Evolutionary conservation across 2,329 filamentous ascomycete genomes (phyloP).

Genomic region (Neurospora sp.): DNA sequence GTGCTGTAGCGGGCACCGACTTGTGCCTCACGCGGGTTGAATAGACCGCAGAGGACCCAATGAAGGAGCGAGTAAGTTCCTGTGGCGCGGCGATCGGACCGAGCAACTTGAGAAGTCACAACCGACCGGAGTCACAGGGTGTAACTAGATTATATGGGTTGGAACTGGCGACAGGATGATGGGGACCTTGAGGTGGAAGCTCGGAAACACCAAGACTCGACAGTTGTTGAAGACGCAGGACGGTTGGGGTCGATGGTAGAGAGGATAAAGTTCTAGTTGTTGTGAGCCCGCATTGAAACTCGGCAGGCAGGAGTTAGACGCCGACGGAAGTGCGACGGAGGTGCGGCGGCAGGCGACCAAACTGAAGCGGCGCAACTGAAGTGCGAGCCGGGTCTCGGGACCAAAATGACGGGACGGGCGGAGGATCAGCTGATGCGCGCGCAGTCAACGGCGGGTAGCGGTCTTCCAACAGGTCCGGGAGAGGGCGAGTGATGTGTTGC

Average conservation of each 20-base stretch:
- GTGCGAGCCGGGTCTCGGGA: background rate
- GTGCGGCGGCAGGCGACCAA: background rate
- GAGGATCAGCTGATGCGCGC: background rate
- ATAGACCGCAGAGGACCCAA: background rate
- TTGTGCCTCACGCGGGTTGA: background rate
- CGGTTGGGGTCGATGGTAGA: background rate
- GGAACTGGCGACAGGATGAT: background rate
- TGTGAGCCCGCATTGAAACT: background rate
- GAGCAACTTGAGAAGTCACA: background rate
- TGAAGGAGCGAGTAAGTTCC: background rate
- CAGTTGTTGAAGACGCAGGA: background rate
- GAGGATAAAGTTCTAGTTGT: background rate
- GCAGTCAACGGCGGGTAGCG: background rate
- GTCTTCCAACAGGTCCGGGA: background rate
- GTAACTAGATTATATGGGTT: background rate
- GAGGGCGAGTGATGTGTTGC: background rate
- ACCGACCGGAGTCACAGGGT: background rate
- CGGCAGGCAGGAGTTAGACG: background rate
- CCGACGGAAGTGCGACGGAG: background rate
- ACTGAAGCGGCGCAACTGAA: background rate
- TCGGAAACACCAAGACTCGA: background rate
- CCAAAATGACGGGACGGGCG: background rate
- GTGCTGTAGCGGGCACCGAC: background rate
- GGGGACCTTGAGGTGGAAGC: background rate
- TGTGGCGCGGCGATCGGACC: background rate